Conservation (phyloP, 202 grass and related monocot genomes). For the Brachypodium distachyon region DNA sequence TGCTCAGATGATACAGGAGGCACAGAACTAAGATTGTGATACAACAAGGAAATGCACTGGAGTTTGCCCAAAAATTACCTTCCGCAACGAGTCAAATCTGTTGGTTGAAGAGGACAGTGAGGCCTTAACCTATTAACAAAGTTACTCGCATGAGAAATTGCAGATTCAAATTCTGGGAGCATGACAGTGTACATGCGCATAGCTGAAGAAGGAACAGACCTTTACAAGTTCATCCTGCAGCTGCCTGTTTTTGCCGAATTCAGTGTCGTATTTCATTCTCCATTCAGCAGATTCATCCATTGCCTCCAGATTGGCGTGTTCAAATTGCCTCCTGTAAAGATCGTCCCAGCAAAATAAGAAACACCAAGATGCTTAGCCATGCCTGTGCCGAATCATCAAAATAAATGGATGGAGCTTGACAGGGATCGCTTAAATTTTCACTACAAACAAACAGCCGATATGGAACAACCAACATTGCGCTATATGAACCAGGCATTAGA, state of each 20-base stretch:
- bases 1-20: background rate
- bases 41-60: background rate
- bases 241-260: slow-evolving; percentile 48
- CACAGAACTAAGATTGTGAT: background rate
- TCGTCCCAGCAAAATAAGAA: background rate
- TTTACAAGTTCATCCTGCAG: slow-evolving; percentile 71
- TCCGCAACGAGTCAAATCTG: slow-evolving; percentile 38
- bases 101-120: slow-evolving; percentile 35
- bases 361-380: background rate
- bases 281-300: slow-evolving; percentile 99
- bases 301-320: slow-evolving; percentile 81
- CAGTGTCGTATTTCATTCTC: slow-evolving; percentile 77
- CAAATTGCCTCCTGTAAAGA: slow-evolving; percentile 68
- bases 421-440: background rate
- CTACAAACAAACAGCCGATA: background rate
- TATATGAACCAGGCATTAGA: background rate
- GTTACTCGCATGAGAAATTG: background rate
- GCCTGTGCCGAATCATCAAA: no score
- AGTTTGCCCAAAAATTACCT: slow-evolving; percentile 32
- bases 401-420: background rate
- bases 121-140: slow-evolving; percentile 47
- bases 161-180: background rate
- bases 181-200: background rate
- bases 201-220: slow-evolving; percentile 14
- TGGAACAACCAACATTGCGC: background rate